Evolutionary conservation across 441 rosid genomes (phyloP).

Genomic region (Isatis lusitanica): DNA sequence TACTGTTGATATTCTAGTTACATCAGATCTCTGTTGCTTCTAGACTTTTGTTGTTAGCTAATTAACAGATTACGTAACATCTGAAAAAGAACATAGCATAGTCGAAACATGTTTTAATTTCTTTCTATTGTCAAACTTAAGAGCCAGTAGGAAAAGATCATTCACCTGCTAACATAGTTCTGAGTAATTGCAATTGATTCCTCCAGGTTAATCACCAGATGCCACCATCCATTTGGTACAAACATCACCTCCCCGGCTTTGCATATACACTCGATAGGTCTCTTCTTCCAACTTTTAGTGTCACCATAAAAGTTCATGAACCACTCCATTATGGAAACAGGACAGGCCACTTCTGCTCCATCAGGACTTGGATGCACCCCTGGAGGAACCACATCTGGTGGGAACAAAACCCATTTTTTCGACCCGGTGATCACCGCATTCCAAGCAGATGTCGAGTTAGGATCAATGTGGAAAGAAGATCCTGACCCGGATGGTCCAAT

Average conservation of each 20-base stretch:
- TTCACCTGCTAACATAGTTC: slow-evolving; percentile 91
- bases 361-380: slow-evolving; percentile 97
- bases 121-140: not conserved
- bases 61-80: not conserved
- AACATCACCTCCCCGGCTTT: slow-evolving; percentile 94
- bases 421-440: slow-evolving; percentile 84
- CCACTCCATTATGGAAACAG: slow-evolving; percentile 97
- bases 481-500: slow-evolving; percentile 95
- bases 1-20: too few species aligned
- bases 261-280: slow-evolving; percentile 84
- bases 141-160: not conserved
- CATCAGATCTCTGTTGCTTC: too few species aligned
- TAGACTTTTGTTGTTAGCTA: not conserved
- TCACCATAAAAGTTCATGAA: slow-evolving; percentile 93
- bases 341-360: slow-evolving; percentile 97
- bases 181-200: slow-evolving; percentile 95
- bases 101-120: not conserved
- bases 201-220: slow-evolving; percentile 89
- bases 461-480: slow-evolving; percentile 94
- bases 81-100: not conserved
- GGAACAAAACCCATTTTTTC: slow-evolving; percentile 90
- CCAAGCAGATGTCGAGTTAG: slow-evolving; percentile 98
- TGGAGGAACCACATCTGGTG: slow-evolving; percentile 90
- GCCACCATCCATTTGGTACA: slow-evolving; percentile 99
- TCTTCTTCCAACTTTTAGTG: slow-evolving; percentile 71